Evolutionary conservation across 2,329 filamentous ascomycete species (phyloP).

Genomic region (Hypoxylon sp.): DNA sequence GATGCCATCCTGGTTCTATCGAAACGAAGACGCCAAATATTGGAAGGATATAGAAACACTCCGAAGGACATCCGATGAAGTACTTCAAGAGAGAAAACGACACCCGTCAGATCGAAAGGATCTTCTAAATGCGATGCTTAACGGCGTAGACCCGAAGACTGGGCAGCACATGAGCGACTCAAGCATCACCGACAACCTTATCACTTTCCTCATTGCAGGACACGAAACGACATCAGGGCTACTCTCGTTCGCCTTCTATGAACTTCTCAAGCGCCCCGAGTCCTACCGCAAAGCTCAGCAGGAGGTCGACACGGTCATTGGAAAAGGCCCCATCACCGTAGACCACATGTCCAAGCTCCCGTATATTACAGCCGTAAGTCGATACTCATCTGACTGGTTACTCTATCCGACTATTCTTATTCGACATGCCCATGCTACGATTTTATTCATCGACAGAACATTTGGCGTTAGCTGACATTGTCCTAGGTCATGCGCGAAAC

Average conservation of each 20-base stretch:
- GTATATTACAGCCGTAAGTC: conserved; percentile 71
- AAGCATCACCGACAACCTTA: conserved; percentile 76
- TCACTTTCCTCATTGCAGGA: conserved; percentile 78
- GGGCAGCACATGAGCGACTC: conserved; percentile 73
- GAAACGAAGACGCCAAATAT: conserved; percentile 64
- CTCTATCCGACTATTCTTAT: background rate
- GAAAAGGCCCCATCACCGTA: conserved; percentile 67
- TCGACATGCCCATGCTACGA: background rate
- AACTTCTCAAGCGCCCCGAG: conserved; percentile 73
- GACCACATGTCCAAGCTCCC: conserved; percentile 74
- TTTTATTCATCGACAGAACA: background rate
- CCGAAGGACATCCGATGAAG: conserved; percentile 67
- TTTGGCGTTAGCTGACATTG: conserved; percentile 9
- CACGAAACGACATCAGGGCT: conserved; percentile 80
- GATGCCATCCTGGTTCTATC: conserved; percentile 64
- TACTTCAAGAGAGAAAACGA: conserved; percentile 70
- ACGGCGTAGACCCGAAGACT: conserved; percentile 75
- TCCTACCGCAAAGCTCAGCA: conserved; percentile 71
- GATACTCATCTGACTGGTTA: background rate
- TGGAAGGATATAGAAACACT: conserved; percentile 67
- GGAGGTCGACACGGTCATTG: conserved; percentile 76
- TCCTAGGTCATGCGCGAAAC: conserved; percentile 72
- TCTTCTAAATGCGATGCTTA: conserved; percentile 77
- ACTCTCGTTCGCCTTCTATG: conserved; percentile 74
- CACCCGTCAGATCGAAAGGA: conserved; percentile 72